Base-by-base conservation (phyloP, 2,329 filamentous ascomycete species). In the Pyrenochaeta sp. region DNA sequence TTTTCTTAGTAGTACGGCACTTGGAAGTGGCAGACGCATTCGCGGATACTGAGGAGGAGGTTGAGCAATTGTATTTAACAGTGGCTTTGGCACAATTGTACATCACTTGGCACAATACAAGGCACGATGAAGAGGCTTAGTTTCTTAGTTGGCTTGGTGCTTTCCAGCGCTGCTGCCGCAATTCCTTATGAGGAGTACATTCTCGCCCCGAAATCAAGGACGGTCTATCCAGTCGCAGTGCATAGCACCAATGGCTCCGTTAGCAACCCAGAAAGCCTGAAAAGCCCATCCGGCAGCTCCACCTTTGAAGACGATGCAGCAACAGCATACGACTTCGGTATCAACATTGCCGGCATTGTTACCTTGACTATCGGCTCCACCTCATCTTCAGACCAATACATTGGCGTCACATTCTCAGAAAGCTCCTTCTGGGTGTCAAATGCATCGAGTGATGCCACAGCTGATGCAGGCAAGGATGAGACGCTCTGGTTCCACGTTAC, bases 401-500 rank as follows among this genome's bases (percentile, higher is more conserved):
- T 80, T 37, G 78, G 78, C 43, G 64, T 80, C 23, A 75, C 77
- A 1, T 80, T 76, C 49, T 73, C 74, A 1, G 78, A 79, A 46
- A 75, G 70, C 51, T 77, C 74, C 0, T 57, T 82, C 1, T 85
- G 80, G 80, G 80, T 85, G 40, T 82, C 76, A 32, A 75, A 74
- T 3, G 60, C 76, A 23, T 75, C 69, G 7, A 76, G 77, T 52
- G 82, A 84, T 64, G 79, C 78, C 1, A 83, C 79, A 0, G 74
- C 74, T 2, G 77, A 81, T 45, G 71, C 74, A 4, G 80, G 78
- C 0, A 74, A 80, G 10, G 82, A 84, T 42, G 76, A 79, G 44
- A 74, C 77, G 0, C 69, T 84, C 0, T 84, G 80, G 80, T 82
- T 83, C 48, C 65, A 74, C 7, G 61, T 75, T 2, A 72, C 75